phyloP scores from a whole-genome alignment of 2,329 filamentous ascomycete species.

The Epicoccum nigrum region DNA sequence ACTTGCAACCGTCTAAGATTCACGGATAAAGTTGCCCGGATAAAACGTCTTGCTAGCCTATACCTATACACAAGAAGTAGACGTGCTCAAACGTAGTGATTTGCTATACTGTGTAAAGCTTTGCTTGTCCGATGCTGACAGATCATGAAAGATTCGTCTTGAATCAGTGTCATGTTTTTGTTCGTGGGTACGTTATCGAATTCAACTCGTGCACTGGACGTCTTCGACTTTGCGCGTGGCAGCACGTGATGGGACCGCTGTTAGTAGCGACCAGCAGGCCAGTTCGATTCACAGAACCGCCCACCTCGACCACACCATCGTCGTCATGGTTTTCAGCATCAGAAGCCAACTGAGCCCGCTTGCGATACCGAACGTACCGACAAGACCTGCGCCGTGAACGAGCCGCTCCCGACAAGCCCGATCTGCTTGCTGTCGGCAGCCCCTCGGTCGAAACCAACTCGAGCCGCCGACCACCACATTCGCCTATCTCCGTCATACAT shows the following conservation, averaged over 20 bases:
- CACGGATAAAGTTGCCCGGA: no score
- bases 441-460: slow-evolving; percentile 27
- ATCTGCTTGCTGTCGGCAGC: slow-evolving; percentile 20
- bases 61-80: no score
- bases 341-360: neutral
- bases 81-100: no score
- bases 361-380: slow-evolving; percentile 6
- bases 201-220: no score
- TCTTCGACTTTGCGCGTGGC: neutral
- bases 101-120: no score
- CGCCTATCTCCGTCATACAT: neutral
- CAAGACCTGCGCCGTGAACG: neutral
- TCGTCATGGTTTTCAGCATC: slow-evolving; percentile 7
- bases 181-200: no score
- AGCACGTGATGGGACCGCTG: slow-evolving; percentile 14
- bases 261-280: slow-evolving; percentile 13
- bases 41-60: no score
- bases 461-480: slow-evolving; percentile 4
- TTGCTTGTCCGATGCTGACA: no score
- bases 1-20: no score
- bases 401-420: slow-evolving; percentile 1
- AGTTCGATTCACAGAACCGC: slow-evolving; percentile 11
- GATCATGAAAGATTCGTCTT: no score
- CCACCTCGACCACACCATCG: slow-evolving; percentile 13
- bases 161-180: no score